Evolutionary conservation across 148 eudicot genomes (phyloP).

Genomic region (Rhododendron vialii): DNA sequence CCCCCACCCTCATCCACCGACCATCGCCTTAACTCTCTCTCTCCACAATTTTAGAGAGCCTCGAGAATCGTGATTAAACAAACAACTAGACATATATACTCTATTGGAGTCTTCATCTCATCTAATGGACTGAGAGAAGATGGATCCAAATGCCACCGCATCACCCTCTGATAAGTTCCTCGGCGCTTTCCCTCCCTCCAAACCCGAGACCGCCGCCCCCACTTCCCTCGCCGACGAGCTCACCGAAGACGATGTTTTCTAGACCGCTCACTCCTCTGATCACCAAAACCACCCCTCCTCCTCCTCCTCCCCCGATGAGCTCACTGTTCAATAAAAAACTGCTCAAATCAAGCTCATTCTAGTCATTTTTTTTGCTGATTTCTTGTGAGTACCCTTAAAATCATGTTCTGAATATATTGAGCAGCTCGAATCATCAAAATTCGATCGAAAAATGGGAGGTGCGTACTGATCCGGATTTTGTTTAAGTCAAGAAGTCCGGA

Average conservation of each 20-base stretch:
- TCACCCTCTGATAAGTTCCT: slow-evolving; percentile 23
- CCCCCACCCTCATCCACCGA: background rate
- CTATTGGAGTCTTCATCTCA: too few relatives aligned
- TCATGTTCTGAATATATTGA: too few relatives aligned
- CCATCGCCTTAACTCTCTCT: background rate
- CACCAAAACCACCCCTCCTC: slow-evolving; percentile 7
- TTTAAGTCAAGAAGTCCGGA: too few relatives aligned
- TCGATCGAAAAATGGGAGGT: too few relatives aligned
- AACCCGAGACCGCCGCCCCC: slow-evolving; percentile 6
- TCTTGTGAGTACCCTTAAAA: too few relatives aligned
- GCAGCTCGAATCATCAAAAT: too few relatives aligned
- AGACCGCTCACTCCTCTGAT: slow-evolving; percentile 17
- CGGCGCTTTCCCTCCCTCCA: slow-evolving; percentile 12
- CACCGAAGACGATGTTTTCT: slow-evolving; percentile 42
- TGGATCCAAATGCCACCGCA: background rate
- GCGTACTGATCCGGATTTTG: too few relatives aligned
- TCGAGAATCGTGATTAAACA: background rate
- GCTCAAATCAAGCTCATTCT: too few relatives aligned
- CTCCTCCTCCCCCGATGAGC: slow-evolving; percentile 18
- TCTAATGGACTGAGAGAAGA: background rate
- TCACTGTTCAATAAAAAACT: too few relatives aligned
- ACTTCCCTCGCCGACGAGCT: slow-evolving; percentile 19
- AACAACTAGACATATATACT: too few relatives aligned
- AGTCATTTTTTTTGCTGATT: too few relatives aligned
- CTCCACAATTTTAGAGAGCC: background rate